phyloP scores from a whole-genome alignment of 768 basidiomycete genomes.

The Termitomyces sp. region DNA sequence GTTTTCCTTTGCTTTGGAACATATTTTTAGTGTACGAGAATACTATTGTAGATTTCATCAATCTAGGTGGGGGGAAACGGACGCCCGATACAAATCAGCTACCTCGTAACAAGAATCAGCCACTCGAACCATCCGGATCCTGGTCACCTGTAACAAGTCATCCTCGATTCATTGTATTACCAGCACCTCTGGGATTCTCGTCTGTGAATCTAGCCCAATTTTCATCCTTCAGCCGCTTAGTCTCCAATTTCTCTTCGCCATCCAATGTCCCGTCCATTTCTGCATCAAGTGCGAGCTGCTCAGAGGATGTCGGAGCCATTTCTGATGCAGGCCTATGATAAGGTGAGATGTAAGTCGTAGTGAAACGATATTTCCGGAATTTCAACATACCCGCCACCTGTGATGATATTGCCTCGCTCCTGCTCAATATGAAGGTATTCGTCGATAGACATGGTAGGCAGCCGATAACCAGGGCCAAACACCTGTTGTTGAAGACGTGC shows the following conservation, averaged over 20 bases:
- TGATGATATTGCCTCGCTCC: constrained; percentile 79
- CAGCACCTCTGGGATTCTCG: constrained; percentile 81
- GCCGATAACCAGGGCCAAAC: constrained; percentile 74
- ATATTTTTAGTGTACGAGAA: constrained; percentile 18
- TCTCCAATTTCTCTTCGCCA: constrained; percentile 65
- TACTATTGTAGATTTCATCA: constrained; percentile 7
- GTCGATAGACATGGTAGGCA: constrained; percentile 95
- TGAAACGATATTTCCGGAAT: not conserved
- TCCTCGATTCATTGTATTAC: constrained; percentile 95
- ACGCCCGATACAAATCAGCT: not conserved
- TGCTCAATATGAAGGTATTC: constrained; percentile 88
- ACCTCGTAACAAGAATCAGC: not conserved
- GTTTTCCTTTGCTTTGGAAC: constrained; percentile 7
- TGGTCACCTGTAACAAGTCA: constrained; percentile 24
- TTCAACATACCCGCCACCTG: constrained; percentile 73
- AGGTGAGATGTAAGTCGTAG: constrained; percentile 7
- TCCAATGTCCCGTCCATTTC: constrained; percentile 77
- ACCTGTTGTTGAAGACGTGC: constrained; percentile 72
- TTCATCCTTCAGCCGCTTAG: constrained; percentile 81
- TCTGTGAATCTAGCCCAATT: constrained; percentile 91
- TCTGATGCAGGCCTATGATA: constrained; percentile 57
- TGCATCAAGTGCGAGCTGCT: constrained; percentile 71
- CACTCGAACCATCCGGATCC: not conserved
- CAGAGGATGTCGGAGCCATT: constrained; percentile 62
- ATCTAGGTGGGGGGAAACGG: not conserved